Evolutionary conservation across 495 filamentous ascomycete species (phyloP), one percentile per base, ranked within the genome.

Genomic region (Penicillium desertorum): DNA sequence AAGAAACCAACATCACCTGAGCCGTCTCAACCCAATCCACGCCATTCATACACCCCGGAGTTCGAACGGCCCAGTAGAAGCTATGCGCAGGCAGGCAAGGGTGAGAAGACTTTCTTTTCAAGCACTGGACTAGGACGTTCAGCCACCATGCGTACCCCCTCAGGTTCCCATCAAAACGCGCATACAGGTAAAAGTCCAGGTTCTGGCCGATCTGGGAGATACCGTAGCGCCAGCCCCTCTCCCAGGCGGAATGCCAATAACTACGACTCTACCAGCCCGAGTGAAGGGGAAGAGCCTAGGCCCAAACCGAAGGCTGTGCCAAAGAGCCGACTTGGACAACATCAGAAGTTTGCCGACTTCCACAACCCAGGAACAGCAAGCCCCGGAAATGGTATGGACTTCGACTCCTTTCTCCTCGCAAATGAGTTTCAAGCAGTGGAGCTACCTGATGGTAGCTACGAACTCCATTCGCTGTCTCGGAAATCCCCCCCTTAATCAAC

Each of bases 91-190:
- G 71, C 81, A 29, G 82, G 84, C 49, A 55, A 47, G 12, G 89
- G 89, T 16, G 91, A 94, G 65, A 88, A 81, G 75, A 87, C 84
- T 0, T 78, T 79, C 58, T 75, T 84, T 55, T 70, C 70, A 7
- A 76, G 71, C 58, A 69, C 76, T 25, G 69, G 67, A 17, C 59
- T 84, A 14, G 67, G 70, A 11, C 74, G 79, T 42, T 77, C 80
- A 23, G 59, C 73, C 1, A 81, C 73, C 59, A 67, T 70, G 54
- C 75, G 80, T n/a, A 70, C 74, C 45, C 70, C 79, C 10, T 65
- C 79, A 11, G 71, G 75, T 41, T 45, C 63, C 46, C 54, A 55
- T 56, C 61, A 51, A 61, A 66, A 63, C 48, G 53, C 72, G 20
- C 71, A 71, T n/a, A 71, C 69, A 1, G 75, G 72, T 32, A 71